Evolutionary conservation across 2,329 filamentous ascomycete species (phyloP).

Genomic region (Ophiostoma populinum): DNA sequence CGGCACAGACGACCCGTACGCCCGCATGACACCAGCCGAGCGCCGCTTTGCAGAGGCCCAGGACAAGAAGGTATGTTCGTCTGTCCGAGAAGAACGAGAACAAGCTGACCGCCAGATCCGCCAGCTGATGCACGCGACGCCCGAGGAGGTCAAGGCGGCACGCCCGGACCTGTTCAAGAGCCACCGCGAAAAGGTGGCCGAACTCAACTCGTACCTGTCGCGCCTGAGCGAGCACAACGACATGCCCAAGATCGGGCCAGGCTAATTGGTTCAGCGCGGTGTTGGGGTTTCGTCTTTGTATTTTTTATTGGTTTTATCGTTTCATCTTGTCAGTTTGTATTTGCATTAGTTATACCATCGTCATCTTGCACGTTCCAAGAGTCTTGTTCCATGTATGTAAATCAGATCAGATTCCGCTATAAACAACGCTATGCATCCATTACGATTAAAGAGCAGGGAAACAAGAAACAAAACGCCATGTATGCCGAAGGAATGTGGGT

Average conservation of each 20-base stretch:
- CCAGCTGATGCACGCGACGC: slow-evolving; percentile 48
- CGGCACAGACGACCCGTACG: slow-evolving; percentile 13
- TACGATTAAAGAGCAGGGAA: not conserved
- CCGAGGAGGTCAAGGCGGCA: slow-evolving; percentile 18
- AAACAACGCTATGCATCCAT: not conserved
- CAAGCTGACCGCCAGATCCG: slow-evolving; percentile 50
- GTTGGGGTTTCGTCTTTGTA: not conserved
- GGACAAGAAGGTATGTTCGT: slow-evolving; percentile 44
- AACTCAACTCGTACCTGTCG: slow-evolving; percentile 85
- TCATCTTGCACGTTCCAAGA: too few species aligned
- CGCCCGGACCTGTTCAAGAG: slow-evolving; percentile 76
- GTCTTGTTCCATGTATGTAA: not conserved
- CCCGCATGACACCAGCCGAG: slow-evolving; percentile 69
- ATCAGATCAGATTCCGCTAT: too few species aligned
- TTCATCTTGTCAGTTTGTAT: not conserved
- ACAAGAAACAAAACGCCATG: slow-evolving; percentile 6
- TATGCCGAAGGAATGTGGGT: slow-evolving; percentile 12
- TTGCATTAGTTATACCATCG: too few species aligned
- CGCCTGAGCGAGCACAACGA: slow-evolving; percentile 93
- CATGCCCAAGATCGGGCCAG: slow-evolving; percentile 58
- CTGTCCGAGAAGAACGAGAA: too few species aligned
- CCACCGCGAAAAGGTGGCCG: slow-evolving; percentile 91
- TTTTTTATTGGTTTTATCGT: not conserved
- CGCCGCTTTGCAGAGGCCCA: slow-evolving; percentile 62
- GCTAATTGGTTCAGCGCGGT: slow-evolving; percentile 19